Conservation (phyloP, 345 rosid species). For the Eucalyptus sp. region DNA sequence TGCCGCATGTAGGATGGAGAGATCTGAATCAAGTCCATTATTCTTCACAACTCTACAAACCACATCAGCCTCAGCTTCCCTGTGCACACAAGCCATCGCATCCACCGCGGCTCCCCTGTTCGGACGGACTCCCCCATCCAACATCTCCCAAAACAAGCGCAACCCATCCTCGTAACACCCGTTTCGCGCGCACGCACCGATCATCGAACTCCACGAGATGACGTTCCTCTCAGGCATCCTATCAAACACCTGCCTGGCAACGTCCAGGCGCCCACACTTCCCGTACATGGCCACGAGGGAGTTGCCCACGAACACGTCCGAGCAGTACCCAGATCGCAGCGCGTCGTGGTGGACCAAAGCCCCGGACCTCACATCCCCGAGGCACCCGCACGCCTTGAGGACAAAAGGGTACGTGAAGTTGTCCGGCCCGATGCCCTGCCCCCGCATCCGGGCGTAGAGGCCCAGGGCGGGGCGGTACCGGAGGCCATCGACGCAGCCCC, state of each 20-base stretch:
- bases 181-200: conserved; percentile 5
- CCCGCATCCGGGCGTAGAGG: conserved; percentile 16
- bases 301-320: conserved; percentile 10
- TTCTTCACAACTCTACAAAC: conserved; percentile 1
- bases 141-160: conserved; percentile 14
- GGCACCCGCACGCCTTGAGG: conserved; percentile 24
- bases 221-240: conserved; percentile 14
- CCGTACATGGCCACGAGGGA: conserved; percentile 34
- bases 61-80: conserved; percentile 2
- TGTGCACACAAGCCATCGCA: conserved; percentile 6
- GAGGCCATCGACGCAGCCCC: conserved; percentile 11
- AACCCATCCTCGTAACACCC: conserved; percentile 5
- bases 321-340: conserved; percentile 8
- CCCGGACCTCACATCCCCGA: conserved; percentile 2
- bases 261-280: conserved; percentile 1
- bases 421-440: conserved; percentile 11
- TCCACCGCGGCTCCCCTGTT: conserved; percentile 3
- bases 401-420: conserved; percentile 25
- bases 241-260: conserved; percentile 12
- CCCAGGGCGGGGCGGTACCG: not conserved
- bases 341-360: conserved; percentile 12
- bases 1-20: conserved; percentile 4
- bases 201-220: conserved; percentile 18
- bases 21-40: conserved; percentile 8
- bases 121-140: conserved; percentile 2